Conservation (phyloP, 495 filamentous ascomycete genomes). For the Hyaloscypha variabilis region DNA sequence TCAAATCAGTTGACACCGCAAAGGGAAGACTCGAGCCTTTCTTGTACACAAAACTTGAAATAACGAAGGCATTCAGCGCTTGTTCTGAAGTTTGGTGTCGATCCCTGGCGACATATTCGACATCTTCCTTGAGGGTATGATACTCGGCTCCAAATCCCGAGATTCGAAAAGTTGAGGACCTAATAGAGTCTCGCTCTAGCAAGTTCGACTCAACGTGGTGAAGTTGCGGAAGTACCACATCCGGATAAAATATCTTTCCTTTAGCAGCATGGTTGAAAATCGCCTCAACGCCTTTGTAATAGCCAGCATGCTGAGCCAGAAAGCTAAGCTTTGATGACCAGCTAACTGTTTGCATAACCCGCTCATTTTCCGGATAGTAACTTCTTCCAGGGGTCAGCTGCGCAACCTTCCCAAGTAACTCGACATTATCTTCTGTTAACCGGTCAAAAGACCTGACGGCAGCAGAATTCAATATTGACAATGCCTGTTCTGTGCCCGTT, state of each 20-base stretch:
- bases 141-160: conserved; percentile 56
- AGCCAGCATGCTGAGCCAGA: conserved; percentile 54
- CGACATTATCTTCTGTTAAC: conserved; percentile 42
- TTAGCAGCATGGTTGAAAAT: conserved; percentile 45
- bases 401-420: conserved; percentile 47
- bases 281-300: conserved; percentile 39
- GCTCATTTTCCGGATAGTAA: conserved; percentile 50
- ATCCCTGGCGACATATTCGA: conserved; percentile 31
- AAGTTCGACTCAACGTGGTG: not conserved
- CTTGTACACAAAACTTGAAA: not conserved
- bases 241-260: not conserved
- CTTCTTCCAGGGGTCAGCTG: conserved; percentile 50
- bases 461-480: conserved; percentile 51
- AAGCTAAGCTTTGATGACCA: conserved; percentile 43
- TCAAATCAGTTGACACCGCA: not conserved
- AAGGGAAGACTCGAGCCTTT: not conserved
- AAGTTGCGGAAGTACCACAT: not conserved
- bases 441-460: conserved; percentile 51
- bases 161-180: conserved; percentile 50
- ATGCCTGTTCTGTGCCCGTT: conserved; percentile 66
- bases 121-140: conserved; percentile 40
- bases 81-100: not conserved
- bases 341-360: conserved; percentile 46
- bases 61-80: not conserved
- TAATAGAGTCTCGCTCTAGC: conserved; percentile 42